phyloP scores from a whole-genome alignment of 371 early-diverging fungal species.

The Saksenaea vasiformis region DNA sequence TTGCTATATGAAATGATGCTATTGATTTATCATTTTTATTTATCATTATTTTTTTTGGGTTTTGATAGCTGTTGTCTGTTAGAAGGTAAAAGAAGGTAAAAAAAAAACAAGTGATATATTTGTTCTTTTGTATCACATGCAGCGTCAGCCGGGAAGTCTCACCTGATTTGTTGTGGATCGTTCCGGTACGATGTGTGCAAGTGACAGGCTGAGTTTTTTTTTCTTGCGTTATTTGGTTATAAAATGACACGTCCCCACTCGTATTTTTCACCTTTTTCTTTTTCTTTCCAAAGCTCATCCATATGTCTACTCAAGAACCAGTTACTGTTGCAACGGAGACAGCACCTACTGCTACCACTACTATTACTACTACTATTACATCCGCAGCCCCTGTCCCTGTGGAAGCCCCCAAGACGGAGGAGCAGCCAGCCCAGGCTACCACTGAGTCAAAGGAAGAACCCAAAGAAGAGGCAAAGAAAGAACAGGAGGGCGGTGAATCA shows the following conservation, averaged over 20 bases:
- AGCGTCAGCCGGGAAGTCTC: slow-evolving; percentile 9
- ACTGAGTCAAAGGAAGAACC: background rate
- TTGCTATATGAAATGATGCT: too few species aligned
- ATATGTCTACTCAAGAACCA: slow-evolving; percentile 2
- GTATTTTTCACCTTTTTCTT: background rate
- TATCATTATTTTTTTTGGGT: too few species aligned
- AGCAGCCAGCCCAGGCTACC: background rate
- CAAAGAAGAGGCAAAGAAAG: too few species aligned
- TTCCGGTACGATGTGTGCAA: slow-evolving; percentile 1
- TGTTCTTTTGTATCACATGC: slow-evolving; percentile 8
- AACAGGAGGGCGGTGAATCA: background rate
- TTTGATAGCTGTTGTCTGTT: background rate
- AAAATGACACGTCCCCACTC: slow-evolving; percentile 14
- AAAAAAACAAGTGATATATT: slow-evolving; percentile 4
- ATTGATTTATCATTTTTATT: too few species aligned
- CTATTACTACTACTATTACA: background rate
- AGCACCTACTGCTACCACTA: background rate
- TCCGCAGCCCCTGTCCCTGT: slow-evolving; percentile 6
- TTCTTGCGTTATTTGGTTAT: slow-evolving; percentile 5
- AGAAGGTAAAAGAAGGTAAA: background rate
- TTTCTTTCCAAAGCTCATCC: slow-evolving; percentile 8
- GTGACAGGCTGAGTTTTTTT: slow-evolving; percentile 9
- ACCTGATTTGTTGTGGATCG: slow-evolving; percentile 4
- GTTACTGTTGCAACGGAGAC: background rate
- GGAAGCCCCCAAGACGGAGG: background rate